Evolutionary conservation across 176 grass and related monocot species (phyloP).

Genomic region (Alopecurus myosuroides): DNA sequence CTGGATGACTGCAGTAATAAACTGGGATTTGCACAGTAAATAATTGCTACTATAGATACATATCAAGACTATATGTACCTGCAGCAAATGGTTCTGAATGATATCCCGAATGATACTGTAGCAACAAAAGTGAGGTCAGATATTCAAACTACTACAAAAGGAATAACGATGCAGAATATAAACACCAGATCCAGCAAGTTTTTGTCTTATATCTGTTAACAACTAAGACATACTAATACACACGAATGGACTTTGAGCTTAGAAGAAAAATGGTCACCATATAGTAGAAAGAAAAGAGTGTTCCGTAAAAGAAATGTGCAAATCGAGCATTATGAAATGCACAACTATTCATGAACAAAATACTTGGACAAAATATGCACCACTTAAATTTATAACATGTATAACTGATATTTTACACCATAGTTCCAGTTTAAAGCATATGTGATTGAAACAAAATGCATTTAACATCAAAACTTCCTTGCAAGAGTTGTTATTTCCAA

Average conservation of each 20-base stretch:
- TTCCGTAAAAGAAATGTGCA: neutral
- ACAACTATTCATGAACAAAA: neutral
- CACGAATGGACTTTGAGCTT: neutral
- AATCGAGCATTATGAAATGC: neutral
- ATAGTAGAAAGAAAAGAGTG: neutral
- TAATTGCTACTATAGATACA: slow-evolving; percentile 16
- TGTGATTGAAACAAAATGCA: neutral
- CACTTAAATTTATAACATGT: slow-evolving; percentile 2
- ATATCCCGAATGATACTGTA: slow-evolving; percentile 98
- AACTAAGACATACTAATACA: neutral
- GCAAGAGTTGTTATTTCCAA: slow-evolving; percentile 7
- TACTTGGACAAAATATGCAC: neutral
- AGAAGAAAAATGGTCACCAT: neutral
- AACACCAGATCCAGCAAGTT: neutral
- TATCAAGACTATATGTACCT: slow-evolving; percentile 42
- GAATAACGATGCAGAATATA: slow-evolving; percentile 2
- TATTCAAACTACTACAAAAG: neutral
- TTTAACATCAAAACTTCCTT: neutral
- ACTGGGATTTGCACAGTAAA: neutral
- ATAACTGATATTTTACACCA: neutral
- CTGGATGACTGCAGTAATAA: neutral
- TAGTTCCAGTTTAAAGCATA: neutral
- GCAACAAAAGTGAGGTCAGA: slow-evolving; percentile 20
- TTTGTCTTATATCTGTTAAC: neutral
- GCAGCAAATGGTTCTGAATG: slow-evolving; percentile 96